phyloP scores from a whole-genome alignment of 148 eudicot species.

The Chenopodium formosanum region DNA sequence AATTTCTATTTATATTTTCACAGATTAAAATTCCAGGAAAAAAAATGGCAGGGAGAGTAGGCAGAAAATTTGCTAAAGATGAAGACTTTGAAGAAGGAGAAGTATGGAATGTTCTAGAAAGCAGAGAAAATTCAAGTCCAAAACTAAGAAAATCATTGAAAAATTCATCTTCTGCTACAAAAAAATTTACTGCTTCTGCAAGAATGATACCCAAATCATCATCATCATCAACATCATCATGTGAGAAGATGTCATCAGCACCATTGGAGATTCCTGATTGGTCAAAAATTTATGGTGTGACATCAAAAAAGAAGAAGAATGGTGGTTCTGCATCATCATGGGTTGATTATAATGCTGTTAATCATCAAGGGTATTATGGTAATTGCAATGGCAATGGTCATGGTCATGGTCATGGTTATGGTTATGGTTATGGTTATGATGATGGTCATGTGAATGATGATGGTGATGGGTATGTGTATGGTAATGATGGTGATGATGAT shows the following conservation, averaged over 20 bases:
- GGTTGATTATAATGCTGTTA: constrained; percentile 14
- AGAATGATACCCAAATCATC: constrained; percentile 56
- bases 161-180: constrained; percentile 9
- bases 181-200: not conserved
- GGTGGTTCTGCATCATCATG: constrained; percentile 11
- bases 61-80: constrained; percentile 34
- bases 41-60: constrained; percentile 34
- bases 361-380: not conserved
- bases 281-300: constrained; percentile 48
- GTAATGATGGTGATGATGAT: constrained; percentile 26
- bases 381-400: not conserved
- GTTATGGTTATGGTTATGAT: not conserved
- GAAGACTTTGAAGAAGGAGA: constrained; percentile 72
- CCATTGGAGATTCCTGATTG: constrained; percentile 63
- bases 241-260: constrained; percentile 47
- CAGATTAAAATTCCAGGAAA: not conserved
- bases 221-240: constrained; percentile 14
- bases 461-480: constrained; percentile 17
- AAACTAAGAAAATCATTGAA: constrained; percentile 20
- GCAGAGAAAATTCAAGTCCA: constrained; percentile 21
- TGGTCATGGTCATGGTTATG: not conserved
- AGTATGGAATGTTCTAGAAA: constrained; percentile 50
- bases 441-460: constrained; percentile 7
- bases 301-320: constrained; percentile 7
- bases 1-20: not conserved